Conservation (phyloP, 1,284 basidiomycete species). For the Puccinia coronata region DNA sequence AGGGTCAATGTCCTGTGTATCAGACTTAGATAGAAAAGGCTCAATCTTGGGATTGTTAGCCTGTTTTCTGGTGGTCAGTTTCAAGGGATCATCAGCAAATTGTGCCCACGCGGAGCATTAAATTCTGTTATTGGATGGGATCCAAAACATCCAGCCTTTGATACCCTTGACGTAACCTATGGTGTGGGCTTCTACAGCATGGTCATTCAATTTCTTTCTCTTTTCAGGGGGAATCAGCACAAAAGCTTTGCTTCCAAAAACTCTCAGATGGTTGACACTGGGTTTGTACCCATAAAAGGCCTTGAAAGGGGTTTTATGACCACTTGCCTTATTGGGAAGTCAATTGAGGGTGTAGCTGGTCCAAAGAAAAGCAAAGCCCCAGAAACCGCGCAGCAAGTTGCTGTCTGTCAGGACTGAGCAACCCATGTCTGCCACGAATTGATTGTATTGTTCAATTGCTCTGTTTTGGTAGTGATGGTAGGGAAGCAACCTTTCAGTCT, state of each 20-base stretch:
- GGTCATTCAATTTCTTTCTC: neutral
- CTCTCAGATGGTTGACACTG: neutral
- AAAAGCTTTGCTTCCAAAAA: constrained; percentile 9
- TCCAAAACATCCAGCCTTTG: too few species aligned
- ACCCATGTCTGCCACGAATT: neutral
- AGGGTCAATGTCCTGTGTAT: neutral
- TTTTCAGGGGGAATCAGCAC: too few species aligned
- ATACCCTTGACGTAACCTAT: neutral
- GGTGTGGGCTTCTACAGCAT: too few species aligned
- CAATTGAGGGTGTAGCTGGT: neutral
- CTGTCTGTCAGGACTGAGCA: too few species aligned
- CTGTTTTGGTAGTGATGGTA: too few species aligned
- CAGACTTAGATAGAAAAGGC: too few species aligned
- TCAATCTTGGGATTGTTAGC: too few species aligned
- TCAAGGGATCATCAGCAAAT: neutral
- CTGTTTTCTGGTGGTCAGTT: too few species aligned
- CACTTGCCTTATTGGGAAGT: neutral
- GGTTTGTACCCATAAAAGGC: neutral
- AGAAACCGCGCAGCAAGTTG: too few species aligned
- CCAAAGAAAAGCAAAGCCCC: too few species aligned
- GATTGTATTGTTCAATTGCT: neutral
- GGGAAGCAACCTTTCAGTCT: too few species aligned
- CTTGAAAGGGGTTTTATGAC: neutral
- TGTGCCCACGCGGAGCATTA: neutral
- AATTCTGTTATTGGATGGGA: neutral